Evolutionary conservation across 2,329 filamentous ascomycete species (phyloP), one percentile per base, ranked within the genome.

Genomic region (Botrytis sinoallii): DNA sequence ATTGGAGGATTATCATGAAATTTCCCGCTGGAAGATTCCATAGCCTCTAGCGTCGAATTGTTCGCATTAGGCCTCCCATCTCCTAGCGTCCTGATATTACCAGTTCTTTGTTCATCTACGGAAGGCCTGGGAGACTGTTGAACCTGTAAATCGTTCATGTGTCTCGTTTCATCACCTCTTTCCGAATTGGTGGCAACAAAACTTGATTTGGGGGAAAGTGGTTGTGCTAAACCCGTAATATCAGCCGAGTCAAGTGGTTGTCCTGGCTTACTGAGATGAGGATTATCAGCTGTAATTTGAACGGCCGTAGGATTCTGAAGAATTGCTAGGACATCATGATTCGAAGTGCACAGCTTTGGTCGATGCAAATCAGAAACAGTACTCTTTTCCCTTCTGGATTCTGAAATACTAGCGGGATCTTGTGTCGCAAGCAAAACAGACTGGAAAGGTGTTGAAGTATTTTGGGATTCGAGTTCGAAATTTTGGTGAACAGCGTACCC

Each of bases 251-350:
- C 48, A 57, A 69, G 52, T 29, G 18, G n/a, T 32, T 22, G 35
- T 10, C 25, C 48, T 12, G 38, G 18, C 12, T 57, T 4, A 48
- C 20, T 32, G 10, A 32, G 18, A 57, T 38, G 35, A 42, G 35
- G n/a, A 42, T 18, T 57, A 44, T n/a, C 73, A 65, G 20, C 81
- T 75, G 35, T 75, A 57, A 32, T 69, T 64, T 46, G n/a, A 59
- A 55, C 9, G 67, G 40, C 32, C 48, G 57, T n/a, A 46, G 4
- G 9, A 3, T 29, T 16, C 29, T 55, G 32, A 16, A 69, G 48
- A 44, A 69, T 25, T 52, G 18, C 35, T 57, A 69, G 66, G 29
- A 55, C 4, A n/a, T 52, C 22, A 48, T 10, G 5, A 52, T 52
- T 52, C 48, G 48, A n/a, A 52, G 48, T n/a, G 48, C 48, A 25